phyloP scores from a whole-genome alignment of 768 basidiomycete genomes.

The Obba rivulosa region DNA sequence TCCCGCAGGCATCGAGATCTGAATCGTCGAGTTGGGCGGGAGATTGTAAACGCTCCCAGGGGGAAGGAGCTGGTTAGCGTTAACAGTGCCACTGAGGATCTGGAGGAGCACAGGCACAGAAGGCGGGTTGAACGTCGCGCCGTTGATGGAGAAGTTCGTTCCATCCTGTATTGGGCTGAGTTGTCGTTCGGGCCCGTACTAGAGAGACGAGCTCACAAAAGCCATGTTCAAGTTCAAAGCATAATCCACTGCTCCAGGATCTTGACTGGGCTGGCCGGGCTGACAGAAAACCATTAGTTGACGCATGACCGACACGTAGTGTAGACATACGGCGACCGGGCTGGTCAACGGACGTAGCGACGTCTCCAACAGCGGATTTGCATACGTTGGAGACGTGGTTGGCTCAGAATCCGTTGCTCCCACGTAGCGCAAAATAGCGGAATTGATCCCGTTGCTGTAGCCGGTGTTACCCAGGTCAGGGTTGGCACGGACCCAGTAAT shows the following conservation, averaged over 20 bases:
- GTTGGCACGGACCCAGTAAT: conserved; percentile 55
- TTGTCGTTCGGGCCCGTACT: background rate
- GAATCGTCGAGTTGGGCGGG: conserved; percentile 40
- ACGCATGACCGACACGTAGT: conserved; percentile 5
- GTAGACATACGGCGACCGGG: conserved; percentile 8
- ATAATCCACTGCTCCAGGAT: conserved; percentile 16
- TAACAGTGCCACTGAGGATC: conserved; percentile 38
- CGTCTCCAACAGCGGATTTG: conserved; percentile 32
- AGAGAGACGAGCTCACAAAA: conserved; percentile 6
- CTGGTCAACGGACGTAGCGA: conserved; percentile 30
- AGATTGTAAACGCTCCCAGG: conserved; percentile 39
- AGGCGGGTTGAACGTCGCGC: conserved; percentile 26
- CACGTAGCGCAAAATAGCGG: conserved; percentile 46
- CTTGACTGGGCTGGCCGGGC: conserved; percentile 14
- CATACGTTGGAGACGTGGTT: conserved; percentile 18
- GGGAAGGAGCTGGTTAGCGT: conserved; percentile 34
- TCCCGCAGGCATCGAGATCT: conserved; percentile 39
- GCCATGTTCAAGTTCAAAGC: conserved; percentile 14
- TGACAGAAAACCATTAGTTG: conserved; percentile 1
- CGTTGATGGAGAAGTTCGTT: conserved; percentile 29
- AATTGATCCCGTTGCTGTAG: conserved; percentile 36
- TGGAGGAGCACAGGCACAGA: conserved; percentile 43
- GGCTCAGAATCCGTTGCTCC: conserved; percentile 42
- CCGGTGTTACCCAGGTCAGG: conserved; percentile 20
- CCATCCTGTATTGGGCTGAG: conserved; percentile 21